These are phyloP conservation scores for Adansonia grandidieri DNA, from an alignment of 441 rosid species.

Conservation along the genomic window DNA sequence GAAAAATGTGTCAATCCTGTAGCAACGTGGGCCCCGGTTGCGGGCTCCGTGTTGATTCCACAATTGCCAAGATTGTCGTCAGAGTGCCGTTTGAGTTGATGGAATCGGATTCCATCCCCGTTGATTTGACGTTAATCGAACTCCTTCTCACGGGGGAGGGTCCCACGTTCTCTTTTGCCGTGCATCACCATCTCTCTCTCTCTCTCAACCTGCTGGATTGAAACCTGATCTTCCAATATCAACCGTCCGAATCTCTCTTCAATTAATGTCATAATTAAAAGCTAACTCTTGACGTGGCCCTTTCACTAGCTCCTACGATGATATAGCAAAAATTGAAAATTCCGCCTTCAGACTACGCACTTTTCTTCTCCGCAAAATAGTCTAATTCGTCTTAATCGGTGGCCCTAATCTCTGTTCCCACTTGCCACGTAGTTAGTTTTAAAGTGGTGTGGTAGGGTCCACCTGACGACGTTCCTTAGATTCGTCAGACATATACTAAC, in stretches of 20 bases:
- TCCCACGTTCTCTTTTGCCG: slow-evolving; percentile 22
- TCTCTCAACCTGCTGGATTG: background rate
- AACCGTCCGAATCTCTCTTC: slow-evolving; percentile 14
- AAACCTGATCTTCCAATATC: background rate
- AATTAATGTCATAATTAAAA: background rate
- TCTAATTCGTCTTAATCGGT: slow-evolving; percentile 6
- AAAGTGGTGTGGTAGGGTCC: background rate
- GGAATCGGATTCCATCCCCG: background rate
- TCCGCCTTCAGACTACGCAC: no score
- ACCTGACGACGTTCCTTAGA: slow-evolving; percentile 8
- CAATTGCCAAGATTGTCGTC: background rate
- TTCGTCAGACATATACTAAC: background rate
- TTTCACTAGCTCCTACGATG: background rate
- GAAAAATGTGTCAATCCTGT: background rate
- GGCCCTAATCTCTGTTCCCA: slow-evolving; percentile 16
- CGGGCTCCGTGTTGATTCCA: slow-evolving; percentile 17
- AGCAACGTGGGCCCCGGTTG: background rate
- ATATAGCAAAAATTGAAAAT: no score
- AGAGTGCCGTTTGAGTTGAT: slow-evolving; percentile 17
- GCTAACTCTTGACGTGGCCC: slow-evolving; percentile 25
- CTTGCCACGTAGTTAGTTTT: slow-evolving; percentile 24
- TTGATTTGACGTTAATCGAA: slow-evolving; percentile 16
- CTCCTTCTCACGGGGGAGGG: background rate
- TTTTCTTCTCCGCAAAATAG: no score
- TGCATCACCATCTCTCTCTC: slow-evolving; percentile 24